Conservation (phyloP, 2,329 filamentous ascomycete species). For the Botrytis squamosa region DNA sequence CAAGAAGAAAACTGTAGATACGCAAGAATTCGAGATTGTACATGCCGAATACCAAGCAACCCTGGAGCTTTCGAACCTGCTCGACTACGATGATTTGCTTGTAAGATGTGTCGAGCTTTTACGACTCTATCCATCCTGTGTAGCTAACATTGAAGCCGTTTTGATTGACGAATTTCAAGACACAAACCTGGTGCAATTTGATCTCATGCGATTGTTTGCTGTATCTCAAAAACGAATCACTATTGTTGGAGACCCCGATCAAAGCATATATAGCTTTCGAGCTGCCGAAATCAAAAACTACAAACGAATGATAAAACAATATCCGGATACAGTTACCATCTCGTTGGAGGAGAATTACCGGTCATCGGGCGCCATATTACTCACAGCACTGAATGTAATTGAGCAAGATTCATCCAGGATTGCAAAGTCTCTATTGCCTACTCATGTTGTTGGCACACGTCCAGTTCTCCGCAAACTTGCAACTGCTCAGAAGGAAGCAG, state of each 20-base stretch:
- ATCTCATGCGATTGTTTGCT: slow-evolving; percentile 86
- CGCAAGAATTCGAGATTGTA: slow-evolving; percentile 66
- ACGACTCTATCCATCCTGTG: slow-evolving; percentile 69
- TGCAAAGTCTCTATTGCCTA: slow-evolving; percentile 74
- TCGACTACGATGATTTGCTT: slow-evolving; percentile 94
- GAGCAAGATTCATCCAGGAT: slow-evolving; percentile 83
- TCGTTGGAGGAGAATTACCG: slow-evolving; percentile 93
- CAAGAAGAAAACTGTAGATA: slow-evolving; percentile 45
- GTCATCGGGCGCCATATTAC: slow-evolving; percentile 81
- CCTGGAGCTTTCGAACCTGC: slow-evolving; percentile 71
- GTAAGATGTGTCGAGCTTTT: slow-evolving; percentile 80
- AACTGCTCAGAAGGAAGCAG: slow-evolving; percentile 69
- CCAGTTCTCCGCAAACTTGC: slow-evolving; percentile 78
- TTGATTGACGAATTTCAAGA: slow-evolving; percentile 98
- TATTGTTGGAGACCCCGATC: slow-evolving; percentile 93
- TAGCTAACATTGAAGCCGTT: slow-evolving; percentile 85
- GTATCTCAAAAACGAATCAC: slow-evolving; percentile 74
- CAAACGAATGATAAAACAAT: slow-evolving; percentile 72
- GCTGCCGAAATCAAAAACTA: slow-evolving; percentile 91
- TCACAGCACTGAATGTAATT: slow-evolving; percentile 79
- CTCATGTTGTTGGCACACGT: slow-evolving; percentile 74
- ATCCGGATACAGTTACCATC: slow-evolving; percentile 75
- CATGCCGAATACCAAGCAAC: slow-evolving; percentile 78
- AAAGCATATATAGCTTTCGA: slow-evolving; percentile 96
- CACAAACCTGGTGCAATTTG: slow-evolving; percentile 92